phyloP scores from a whole-genome alignment of 768 basidiomycete genomes.

The Lentinula lateritia region DNA sequence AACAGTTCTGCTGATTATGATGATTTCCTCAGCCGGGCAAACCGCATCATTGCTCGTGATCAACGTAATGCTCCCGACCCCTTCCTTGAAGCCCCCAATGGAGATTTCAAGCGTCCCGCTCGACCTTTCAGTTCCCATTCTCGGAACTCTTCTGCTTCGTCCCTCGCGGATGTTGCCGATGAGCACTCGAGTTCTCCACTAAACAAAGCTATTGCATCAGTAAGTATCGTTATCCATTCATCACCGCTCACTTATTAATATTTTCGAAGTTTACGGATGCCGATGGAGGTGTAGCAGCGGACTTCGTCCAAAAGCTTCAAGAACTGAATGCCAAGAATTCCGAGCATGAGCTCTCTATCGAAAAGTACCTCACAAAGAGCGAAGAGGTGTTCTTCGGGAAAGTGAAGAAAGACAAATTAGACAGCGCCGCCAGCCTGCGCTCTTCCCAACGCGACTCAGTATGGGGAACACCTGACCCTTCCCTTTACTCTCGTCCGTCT shows the following conservation, averaged over 20 bases:
- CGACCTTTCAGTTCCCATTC: slow-evolving; percentile 81
- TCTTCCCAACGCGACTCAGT: slow-evolving; percentile 80
- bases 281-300: slow-evolving; percentile 86
- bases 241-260: slow-evolving; percentile 2
- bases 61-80: slow-evolving; percentile 79
- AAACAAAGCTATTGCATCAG: slow-evolving; percentile 90
- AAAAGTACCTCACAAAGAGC: slow-evolving; percentile 84
- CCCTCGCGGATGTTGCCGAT: slow-evolving; percentile 86
- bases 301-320: slow-evolving; percentile 86
- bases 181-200: slow-evolving; percentile 88
- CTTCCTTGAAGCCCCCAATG: slow-evolving; percentile 60
- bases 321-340: slow-evolving; percentile 80
- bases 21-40: slow-evolving; percentile 82
- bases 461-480: slow-evolving; percentile 70
- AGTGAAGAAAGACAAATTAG: slow-evolving; percentile 84
- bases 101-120: slow-evolving; percentile 36
- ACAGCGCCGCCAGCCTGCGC: slow-evolving; percentile 72
- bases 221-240: slow-evolving; percentile 26
- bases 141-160: slow-evolving; percentile 81
- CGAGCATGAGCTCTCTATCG: slow-evolving; percentile 87
- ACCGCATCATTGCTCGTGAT: slow-evolving; percentile 76
- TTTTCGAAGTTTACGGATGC: slow-evolving; percentile 78
- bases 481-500: slow-evolving; percentile 61
- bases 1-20: slow-evolving; percentile 43
- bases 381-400: slow-evolving; percentile 93